phyloP scores from a whole-genome alignment of 139 green algal genomes.

The Tetraselmis chui region DNA sequence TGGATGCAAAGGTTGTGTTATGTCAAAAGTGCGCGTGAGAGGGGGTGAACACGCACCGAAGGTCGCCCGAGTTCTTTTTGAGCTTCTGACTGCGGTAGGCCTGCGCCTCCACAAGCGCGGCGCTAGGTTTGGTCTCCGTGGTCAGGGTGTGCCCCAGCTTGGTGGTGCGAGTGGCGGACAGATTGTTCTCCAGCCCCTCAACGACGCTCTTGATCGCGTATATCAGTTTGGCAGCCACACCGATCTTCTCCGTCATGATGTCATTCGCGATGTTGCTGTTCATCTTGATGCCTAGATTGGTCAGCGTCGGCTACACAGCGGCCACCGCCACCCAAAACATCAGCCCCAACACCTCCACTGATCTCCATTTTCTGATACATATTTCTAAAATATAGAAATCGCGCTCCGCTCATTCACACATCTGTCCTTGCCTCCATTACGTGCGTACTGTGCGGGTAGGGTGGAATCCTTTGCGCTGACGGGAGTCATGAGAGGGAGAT shows the following conservation, averaged over 20 bases:
- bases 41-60: conserved; percentile 25
- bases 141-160: conserved; percentile 17
- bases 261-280: conserved; percentile 42
- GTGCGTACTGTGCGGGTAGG: too few species aligned
- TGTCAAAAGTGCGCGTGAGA: background rate
- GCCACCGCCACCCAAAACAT: too few species aligned
- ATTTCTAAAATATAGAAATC: too few species aligned
- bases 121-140: conserved; percentile 22
- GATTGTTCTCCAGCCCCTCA: conserved; percentile 31
- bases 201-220: conserved; percentile 49
- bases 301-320: conserved; percentile 49
- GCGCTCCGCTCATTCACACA: too few species aligned
- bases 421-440: too few species aligned
- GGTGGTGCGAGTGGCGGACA: conserved; percentile 14
- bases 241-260: conserved; percentile 54
- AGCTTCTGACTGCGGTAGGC: conserved; percentile 33
- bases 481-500: too few species aligned
- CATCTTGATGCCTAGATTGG: conserved; percentile 45
- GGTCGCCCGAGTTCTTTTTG: conserved; percentile 23
- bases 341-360: too few species aligned
- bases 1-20: conserved; percentile 14
- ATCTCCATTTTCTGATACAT: too few species aligned
- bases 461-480: too few species aligned
- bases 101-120: conserved; percentile 43
- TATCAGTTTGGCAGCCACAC: conserved; percentile 46